phyloP scores from a whole-genome alignment of 148 eudicot species.

The Camellia granthamiana region DNA sequence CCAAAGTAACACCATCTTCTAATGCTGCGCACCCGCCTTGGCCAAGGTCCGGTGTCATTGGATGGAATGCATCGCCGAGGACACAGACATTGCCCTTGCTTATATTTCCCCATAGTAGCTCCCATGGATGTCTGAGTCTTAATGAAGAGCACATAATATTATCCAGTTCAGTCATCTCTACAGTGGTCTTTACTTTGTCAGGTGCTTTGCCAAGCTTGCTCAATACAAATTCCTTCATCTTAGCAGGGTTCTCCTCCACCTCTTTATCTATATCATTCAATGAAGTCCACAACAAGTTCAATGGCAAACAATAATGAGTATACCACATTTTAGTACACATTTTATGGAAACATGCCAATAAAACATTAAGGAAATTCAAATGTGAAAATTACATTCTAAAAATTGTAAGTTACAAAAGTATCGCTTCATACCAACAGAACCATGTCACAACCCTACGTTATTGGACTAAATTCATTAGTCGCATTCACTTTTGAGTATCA shows the following conservation, averaged over 20 bases:
- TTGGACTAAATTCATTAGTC: too few species aligned
- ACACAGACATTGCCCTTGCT: conserved; percentile 62
- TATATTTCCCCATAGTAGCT: conserved; percentile 39
- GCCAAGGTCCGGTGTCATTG: conserved; percentile 69
- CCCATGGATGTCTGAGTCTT: conserved; percentile 45
- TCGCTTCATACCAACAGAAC: too few species aligned
- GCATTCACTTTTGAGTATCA: too few species aligned
- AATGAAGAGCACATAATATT: conserved; percentile 33
- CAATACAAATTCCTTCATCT: conserved; percentile 51
- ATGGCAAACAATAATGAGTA: neutral
- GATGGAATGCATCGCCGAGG: conserved; percentile 59
- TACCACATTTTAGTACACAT: too few species aligned
- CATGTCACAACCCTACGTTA: too few species aligned
- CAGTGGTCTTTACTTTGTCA: conserved; percentile 26
- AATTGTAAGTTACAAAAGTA: too few species aligned
- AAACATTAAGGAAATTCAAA: too few species aligned
- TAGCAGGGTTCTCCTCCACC: conserved; percentile 37
- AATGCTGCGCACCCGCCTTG: conserved; percentile 62
- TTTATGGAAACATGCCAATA: too few species aligned
- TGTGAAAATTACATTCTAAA: too few species aligned
- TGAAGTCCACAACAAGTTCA: neutral
- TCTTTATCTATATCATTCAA: conserved; percentile 22
- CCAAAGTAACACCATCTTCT: conserved; percentile 53
- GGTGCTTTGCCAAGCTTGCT: conserved; percentile 51
- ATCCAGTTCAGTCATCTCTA: conserved; percentile 34